Conservation (phyloP, 2,329 filamentous ascomycete species). For the Uncinocarpus reesii region DNA sequence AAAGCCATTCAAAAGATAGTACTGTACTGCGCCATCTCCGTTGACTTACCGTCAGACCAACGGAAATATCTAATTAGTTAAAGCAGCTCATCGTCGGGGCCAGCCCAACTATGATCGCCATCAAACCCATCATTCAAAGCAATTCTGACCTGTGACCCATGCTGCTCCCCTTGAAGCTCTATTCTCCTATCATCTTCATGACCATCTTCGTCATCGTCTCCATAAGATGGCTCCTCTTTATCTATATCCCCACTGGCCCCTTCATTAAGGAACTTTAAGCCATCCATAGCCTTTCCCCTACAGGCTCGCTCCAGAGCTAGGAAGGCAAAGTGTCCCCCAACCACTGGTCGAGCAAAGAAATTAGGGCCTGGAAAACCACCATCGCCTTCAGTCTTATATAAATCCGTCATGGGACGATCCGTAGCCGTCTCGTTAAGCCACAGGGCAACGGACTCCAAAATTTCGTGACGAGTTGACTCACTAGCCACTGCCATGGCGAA, state of each 20-base stretch:
- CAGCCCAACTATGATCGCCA: conserved; percentile 4
- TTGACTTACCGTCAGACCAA: not conserved
- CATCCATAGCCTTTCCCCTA: conserved; percentile 54
- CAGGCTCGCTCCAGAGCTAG: conserved; percentile 72
- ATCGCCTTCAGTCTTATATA: conserved; percentile 68
- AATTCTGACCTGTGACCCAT: conserved; percentile 10
- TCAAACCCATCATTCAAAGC: conserved; percentile 3
- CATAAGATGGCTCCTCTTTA: not conserved
- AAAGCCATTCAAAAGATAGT: no score
- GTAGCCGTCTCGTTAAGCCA: conserved; percentile 80
- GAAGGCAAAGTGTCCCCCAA: conserved; percentile 78
- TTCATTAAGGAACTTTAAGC: conserved; percentile 39
- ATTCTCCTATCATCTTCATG: conserved; percentile 5
- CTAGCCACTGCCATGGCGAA: conserved; percentile 72
- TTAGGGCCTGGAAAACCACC: conserved; percentile 63
- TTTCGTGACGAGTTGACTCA: conserved; percentile 56
- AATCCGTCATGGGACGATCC: conserved; percentile 66
- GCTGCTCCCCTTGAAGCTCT: not conserved
- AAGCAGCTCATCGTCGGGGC: not conserved
- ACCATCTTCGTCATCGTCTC: not conserved
- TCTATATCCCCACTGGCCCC: conserved; percentile 18
- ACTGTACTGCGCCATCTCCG: not conserved
- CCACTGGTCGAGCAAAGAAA: conserved; percentile 74
- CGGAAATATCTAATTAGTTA: not conserved
- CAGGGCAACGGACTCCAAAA: conserved; percentile 60